Base-by-base conservation (phyloP, 1,284 basidiomycete genomes). In the Ceratobasidium sp. region DNA sequence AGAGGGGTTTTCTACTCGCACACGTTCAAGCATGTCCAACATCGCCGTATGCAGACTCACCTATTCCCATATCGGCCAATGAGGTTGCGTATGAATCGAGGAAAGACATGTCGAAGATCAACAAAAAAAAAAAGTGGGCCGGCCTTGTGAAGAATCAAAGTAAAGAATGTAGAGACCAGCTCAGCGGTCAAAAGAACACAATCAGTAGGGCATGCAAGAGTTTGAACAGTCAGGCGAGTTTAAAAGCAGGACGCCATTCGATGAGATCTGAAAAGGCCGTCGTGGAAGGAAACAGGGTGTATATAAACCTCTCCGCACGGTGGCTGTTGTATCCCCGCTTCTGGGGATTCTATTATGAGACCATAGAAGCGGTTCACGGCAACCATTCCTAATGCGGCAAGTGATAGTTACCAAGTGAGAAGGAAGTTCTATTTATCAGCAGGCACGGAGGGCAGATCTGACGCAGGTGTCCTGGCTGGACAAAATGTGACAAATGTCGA, bases 1-100 rank as follows among this genome's bases (percentile, higher is more conserved):
- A 20, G 74, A 69, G 25, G 73, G 71, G 35, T 70, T 38, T 43
- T 71, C 69, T 65, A 25, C 13, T 47, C 32, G 22, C 8, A 27
- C 20, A 42, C 27, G 43, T 47, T 27, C 20, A 20, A 12, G 32
- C 62, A 25, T 17, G 15, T 53, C 25, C 22, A 25, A 35, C 10
- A 10, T 38, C 62, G 42, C 31, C 12, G 25, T 12, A 12, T 25
- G 15, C 20, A 42, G 31, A 52, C 62, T 47, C 62, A 65, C 62
- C 62, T 27, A 65, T 34, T 12, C 62, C 62, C 20, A 65, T 8
- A 27, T 40, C 32, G 25, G 29, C 32, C 49, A 65, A 53, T 22
- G 62, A 65, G n/a, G 49, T n/a, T 3, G 35, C 25, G 50, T 65
- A 53, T 2, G 49, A 40, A 17, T 15, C 29, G 4, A 49, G 27